A percentile compares a stretch with the other conserved stretches of the same genome.
Conservation (phyloP, 345 rosid species). For the Eucalyptus decipiens region DNA sequence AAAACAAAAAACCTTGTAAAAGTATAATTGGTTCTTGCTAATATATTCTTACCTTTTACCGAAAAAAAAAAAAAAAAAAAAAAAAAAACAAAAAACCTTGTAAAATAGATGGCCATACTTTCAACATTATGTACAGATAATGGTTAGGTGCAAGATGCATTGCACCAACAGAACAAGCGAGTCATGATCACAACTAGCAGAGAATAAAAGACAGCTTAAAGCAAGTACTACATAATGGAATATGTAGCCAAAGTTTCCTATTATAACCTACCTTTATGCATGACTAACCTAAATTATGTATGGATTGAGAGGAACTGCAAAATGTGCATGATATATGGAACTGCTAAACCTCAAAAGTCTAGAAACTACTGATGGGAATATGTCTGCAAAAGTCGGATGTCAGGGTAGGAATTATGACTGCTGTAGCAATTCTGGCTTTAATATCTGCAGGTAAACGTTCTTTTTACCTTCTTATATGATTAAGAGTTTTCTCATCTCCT, state of each 20-base stretch:
- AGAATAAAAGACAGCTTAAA: neutral
- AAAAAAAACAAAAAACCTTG: neutral
- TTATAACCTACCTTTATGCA: neutral
- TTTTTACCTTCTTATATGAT: neutral
- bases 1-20: neutral
- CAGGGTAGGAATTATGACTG: neutral
- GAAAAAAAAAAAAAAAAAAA: neutral
- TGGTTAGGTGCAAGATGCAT: neutral
- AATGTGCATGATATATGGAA: neutral
- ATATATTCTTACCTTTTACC: too few species aligned
- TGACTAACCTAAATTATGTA: neutral
- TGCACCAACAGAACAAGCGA: neutral
- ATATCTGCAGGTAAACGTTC: neutral
- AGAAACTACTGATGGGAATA: neutral
- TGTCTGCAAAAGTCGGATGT: neutral
- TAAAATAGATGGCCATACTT: neutral
- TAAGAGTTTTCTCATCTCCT: neutral
- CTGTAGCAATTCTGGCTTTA: neutral
- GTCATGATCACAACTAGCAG: neutral
- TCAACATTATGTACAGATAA: neutral
- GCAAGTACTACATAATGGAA: neutral
- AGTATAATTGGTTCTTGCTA: too few species aligned
- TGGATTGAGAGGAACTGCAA: neutral
- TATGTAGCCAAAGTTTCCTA: neutral
- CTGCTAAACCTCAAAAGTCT: neutral